A percentile compares a stretch with the other conserved stretches of the same genome.
phyloP scores from a whole-genome alignment of 176 grass and related monocot genomes.

The Avena eriantha region DNA sequence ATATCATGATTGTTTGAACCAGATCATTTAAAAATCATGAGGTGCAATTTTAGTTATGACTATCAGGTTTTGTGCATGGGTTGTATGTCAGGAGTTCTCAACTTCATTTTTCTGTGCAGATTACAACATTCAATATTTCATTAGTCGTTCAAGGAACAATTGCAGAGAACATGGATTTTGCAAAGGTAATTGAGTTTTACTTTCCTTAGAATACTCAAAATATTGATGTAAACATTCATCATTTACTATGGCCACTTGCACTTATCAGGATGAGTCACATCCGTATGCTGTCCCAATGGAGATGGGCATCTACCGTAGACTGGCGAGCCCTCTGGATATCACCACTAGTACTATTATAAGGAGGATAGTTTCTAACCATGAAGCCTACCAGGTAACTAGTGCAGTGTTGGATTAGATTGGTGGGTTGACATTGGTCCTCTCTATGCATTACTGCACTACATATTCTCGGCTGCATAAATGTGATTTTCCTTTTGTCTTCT shows the following conservation, averaged over 20 bases:
- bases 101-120: slow-evolving; percentile 51
- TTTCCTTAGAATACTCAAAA: slow-evolving; percentile 26
- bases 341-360: slow-evolving; percentile 97
- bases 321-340: slow-evolving; percentile 85
- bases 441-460: background rate
- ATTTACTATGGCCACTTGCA: slow-evolving; percentile 25
- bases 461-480: slow-evolving; percentile 14
- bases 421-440: background rate
- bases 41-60: slow-evolving; percentile 31
- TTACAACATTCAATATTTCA: slow-evolving; percentile 89
- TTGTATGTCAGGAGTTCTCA: background rate
- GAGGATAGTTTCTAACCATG: slow-evolving; percentile 97
- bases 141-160: slow-evolving; percentile 81
- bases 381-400: slow-evolving; percentile 84
- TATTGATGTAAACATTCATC: slow-evolving; percentile 2
- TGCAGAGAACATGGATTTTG: slow-evolving; percentile 88
- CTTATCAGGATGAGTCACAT: slow-evolving; percentile 77
- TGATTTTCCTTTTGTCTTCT: slow-evolving; percentile 25
- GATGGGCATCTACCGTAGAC: slow-evolving; percentile 75
- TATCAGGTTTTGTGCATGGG: background rate
- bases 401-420: background rate
- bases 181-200: slow-evolving; percentile 46
- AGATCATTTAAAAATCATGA: background rate
- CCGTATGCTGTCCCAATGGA: slow-evolving; percentile 83
- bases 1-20: slow-evolving; percentile 17